Conservation (phyloP, 2,329 filamentous ascomycete genomes). For the Fusarium sp. region DNA sequence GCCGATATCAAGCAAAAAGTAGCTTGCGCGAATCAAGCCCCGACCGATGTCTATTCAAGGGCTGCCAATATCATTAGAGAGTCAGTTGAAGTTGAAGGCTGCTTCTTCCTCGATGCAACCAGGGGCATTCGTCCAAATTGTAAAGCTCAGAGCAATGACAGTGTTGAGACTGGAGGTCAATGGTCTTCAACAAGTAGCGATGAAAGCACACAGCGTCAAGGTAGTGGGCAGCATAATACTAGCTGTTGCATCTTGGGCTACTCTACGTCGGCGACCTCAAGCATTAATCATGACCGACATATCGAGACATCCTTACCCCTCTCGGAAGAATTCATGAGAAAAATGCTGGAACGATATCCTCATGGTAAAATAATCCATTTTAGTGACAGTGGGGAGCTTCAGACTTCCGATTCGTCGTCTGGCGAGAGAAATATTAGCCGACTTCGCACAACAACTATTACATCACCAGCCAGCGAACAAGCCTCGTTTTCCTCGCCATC, state of each 20-base stretch:
- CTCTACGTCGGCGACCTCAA: background rate
- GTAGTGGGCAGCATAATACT: too few species aligned
- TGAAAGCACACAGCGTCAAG: background rate
- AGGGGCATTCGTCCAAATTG: background rate
- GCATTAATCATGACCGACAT: background rate
- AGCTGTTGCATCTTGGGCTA: background rate
- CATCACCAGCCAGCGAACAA: too few species aligned
- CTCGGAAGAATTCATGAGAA: background rate
- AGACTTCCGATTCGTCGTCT: background rate
- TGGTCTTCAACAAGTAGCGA: background rate
- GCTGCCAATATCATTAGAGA: constrained; percentile 1
- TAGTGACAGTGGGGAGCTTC: background rate
- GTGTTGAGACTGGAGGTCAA: background rate
- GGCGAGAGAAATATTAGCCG: background rate
- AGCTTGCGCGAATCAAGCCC: background rate
- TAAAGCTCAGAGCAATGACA: background rate
- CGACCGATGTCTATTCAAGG: background rate
- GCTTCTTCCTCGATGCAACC: background rate
- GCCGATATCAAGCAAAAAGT: too few species aligned
- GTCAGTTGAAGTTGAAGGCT: background rate
- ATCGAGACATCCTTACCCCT: background rate
- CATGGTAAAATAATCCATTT: background rate
- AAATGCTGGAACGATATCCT: background rate
- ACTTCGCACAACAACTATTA: too few species aligned
- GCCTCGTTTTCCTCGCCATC: too few species aligned